phyloP scores from a whole-genome alignment of 2,329 filamentous ascomycete genomes.

The Beauveria sp. region DNA sequence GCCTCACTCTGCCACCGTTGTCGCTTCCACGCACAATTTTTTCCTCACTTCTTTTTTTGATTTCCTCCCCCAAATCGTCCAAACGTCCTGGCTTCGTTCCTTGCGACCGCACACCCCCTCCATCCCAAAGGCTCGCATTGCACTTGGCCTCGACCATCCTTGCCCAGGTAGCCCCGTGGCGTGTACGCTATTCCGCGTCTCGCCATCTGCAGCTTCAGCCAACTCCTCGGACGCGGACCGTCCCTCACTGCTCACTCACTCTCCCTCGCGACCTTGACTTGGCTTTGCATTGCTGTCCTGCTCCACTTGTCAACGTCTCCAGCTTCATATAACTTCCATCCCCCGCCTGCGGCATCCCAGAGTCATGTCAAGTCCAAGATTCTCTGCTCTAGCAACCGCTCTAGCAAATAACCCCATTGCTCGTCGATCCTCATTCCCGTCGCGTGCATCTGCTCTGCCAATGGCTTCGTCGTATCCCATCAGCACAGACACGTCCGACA shows the following conservation, averaged over 20 bases:
- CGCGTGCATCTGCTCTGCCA: conserved; percentile 11
- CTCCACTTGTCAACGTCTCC: conserved; percentile 4
- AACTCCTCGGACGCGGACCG: conserved; percentile 8
- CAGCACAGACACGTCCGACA: conserved; percentile 42
- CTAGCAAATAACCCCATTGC: conserved; percentile 14
- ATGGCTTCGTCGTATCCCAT: conserved; percentile 22
- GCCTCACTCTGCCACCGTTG: conserved; percentile 1
- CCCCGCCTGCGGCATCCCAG: neutral
- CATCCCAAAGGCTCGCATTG: neutral
- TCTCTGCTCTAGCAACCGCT: conserved; percentile 6
- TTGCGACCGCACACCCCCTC: neutral
- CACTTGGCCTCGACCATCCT: neutral
- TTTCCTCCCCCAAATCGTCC: neutral
- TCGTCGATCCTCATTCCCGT: conserved; percentile 10
- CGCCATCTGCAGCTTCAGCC: neutral
- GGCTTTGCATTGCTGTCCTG: neutral
- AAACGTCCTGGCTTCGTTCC: conserved; percentile 8
- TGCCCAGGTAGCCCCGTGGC: neutral
- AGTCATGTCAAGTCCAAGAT: conserved; percentile 11
- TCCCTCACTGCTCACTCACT: neutral
- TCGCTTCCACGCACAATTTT: neutral
- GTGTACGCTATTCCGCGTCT: conserved; percentile 1
- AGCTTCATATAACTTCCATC: conserved; percentile 9
- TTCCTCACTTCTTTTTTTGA: neutral
- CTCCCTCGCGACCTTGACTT: neutral